These are phyloP conservation scores for Xylaria sp. DNA, from an alignment of 2,329 filamentous ascomycete genomes.

Conservation along the genomic window DNA sequence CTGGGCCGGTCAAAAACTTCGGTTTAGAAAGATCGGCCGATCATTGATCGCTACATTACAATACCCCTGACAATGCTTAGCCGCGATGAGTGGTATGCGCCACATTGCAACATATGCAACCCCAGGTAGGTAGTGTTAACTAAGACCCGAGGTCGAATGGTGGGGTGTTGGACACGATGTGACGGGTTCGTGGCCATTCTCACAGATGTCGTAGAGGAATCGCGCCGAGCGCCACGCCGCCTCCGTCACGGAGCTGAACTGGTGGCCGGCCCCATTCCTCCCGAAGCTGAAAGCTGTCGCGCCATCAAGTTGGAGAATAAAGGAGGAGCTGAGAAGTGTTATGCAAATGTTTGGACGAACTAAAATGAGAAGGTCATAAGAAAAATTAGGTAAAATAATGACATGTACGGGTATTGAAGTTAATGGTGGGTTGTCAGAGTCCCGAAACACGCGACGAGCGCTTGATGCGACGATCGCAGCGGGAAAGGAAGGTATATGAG, in stretches of 20 bases:
- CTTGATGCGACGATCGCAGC: conserved; percentile 29
- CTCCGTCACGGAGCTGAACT: conserved; percentile 25
- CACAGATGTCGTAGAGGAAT: neutral
- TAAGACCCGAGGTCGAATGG: neutral
- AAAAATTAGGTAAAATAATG: neutral
- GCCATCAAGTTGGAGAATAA: neutral
- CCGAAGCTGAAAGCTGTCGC: conserved; percentile 19
- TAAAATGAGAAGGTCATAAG: conserved; percentile 30
- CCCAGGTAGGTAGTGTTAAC: neutral
- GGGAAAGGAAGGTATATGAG: conserved; percentile 31
- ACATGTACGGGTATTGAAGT: neutral
- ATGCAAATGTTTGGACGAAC: conserved; percentile 17
- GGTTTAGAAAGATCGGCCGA: conserved; percentile 29
- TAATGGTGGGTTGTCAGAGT: conserved; percentile 3
- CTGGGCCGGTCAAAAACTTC: neutral
- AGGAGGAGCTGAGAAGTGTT: conserved; percentile 3
- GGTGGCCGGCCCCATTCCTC: conserved; percentile 13
- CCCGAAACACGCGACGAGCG: conserved; percentile 25
- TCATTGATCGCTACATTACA: conserved; percentile 12
- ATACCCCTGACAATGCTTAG: conserved; percentile 20
- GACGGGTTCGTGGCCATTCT: neutral
- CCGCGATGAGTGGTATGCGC: conserved; percentile 10
- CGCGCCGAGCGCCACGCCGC: conserved; percentile 21
- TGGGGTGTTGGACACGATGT: neutral
- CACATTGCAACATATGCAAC: conserved; percentile 7